Percentiles rank a stretch among this genome's conserved stretches.
Evolutionary conservation across 805 yeast species (phyloP).

Genomic region (Cyberlindnera bimundalis): DNA sequence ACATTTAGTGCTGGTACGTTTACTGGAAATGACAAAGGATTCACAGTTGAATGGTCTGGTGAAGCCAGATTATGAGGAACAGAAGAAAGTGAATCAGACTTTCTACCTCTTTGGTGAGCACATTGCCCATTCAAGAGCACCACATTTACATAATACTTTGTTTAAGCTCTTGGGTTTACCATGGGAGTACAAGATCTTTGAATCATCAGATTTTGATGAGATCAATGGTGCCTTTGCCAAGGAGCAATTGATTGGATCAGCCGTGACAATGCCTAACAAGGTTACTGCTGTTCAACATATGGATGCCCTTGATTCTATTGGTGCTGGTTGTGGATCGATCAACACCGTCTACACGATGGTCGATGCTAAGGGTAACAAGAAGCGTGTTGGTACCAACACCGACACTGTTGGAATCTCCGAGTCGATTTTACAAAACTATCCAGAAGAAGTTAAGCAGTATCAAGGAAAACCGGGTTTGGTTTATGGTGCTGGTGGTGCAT

Average conservation of each 20-base stretch:
- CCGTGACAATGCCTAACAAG: conserved; percentile 28
- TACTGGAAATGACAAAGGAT: conserved; percentile 6
- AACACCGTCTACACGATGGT: conserved; percentile 24
- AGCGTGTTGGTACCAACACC: conserved; percentile 25
- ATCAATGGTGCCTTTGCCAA: conserved; percentile 14
- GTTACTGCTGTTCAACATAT: conserved; percentile 21
- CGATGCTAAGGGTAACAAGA: conserved; percentile 4
- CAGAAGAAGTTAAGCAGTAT: conserved; percentile 14
- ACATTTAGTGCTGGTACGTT: no score
- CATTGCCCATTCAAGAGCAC: conserved; percentile 24
- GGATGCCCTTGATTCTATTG: conserved; percentile 23
- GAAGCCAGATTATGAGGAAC: conserved; percentile 6
- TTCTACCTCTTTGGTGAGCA: conserved; percentile 27
- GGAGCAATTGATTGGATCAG: conserved; percentile 21
- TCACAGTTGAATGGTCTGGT: not conserved
- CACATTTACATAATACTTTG: conserved; percentile 23
- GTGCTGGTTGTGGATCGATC: conserved; percentile 27
- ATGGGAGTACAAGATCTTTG: conserved; percentile 24
- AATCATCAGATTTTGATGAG: conserved; percentile 19
- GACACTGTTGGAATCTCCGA: conserved; percentile 27
- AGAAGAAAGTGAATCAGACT: conserved; percentile 8
- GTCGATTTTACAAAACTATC: conserved; percentile 21
- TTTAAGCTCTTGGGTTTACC: conserved; percentile 18
- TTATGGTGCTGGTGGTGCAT: conserved; percentile 30
- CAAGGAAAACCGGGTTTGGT: conserved; percentile 23